phyloP scores from a whole-genome alignment of 169 alveolate genomes.

The Plasmodium vinckei region DNA sequence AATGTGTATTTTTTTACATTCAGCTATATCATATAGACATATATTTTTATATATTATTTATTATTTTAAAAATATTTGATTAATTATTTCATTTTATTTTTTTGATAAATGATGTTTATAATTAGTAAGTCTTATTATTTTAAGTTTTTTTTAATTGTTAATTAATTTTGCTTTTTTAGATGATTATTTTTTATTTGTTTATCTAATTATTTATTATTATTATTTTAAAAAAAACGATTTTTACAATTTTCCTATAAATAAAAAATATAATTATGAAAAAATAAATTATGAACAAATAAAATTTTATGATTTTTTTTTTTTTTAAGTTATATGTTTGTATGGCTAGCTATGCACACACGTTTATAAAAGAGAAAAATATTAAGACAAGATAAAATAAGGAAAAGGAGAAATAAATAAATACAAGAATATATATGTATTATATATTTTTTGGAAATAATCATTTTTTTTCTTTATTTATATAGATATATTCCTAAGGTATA shows the following conservation, averaged over 20 bases:
- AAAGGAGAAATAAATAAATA: background rate
- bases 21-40: too few relatives aligned
- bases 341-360: background rate
- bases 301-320: background rate
- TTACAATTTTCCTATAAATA: background rate
- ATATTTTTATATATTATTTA: too few relatives aligned
- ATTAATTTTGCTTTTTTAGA: conserved; percentile 32
- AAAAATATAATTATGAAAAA: conserved; percentile 12
- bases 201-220: background rate
- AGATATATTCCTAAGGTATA: too few relatives aligned
- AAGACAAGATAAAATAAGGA: conserved; percentile 2
- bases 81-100: too few relatives aligned
- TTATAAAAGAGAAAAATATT: background rate
- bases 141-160: conserved; percentile 5
- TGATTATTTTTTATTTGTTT: conserved; percentile 1
- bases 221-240: background rate
- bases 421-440: too few relatives aligned
- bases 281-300: background rate
- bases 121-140: too few relatives aligned
- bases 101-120: too few relatives aligned
- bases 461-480: too few relatives aligned
- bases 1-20: too few relatives aligned
- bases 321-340: background rate
- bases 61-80: too few relatives aligned
- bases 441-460: too few relatives aligned